A percentile compares a stretch with the other conserved stretches of the same genome.
phyloP scores from a whole-genome alignment of 345 rosid genomes.

The Populus euphratica region DNA sequence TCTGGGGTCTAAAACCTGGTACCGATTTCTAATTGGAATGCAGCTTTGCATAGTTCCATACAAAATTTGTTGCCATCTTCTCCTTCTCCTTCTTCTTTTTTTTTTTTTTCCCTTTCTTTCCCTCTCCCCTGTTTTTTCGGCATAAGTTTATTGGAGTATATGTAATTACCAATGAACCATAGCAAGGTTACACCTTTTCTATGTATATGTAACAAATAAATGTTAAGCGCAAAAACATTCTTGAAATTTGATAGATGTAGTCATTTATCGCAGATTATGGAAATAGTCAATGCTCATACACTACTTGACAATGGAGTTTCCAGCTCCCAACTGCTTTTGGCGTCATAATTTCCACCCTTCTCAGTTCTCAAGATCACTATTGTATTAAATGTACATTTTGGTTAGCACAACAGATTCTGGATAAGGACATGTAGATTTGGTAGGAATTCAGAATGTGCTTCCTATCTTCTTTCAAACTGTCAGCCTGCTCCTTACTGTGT shows the following conservation, averaged over 20 bases:
- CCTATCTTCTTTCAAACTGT: neutral
- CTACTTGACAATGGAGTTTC: neutral
- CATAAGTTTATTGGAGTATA: neutral
- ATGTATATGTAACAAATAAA: neutral
- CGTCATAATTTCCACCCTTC: neutral
- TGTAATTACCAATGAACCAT: neutral
- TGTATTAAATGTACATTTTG: neutral
- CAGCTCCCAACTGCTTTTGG: neutral
- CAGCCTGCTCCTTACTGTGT: neutral
- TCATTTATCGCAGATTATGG: neutral
- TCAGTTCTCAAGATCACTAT: neutral
- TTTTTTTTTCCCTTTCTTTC: neutral
- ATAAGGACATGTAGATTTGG: neutral
- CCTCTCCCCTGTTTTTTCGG: neutral
- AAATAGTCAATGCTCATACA: neutral
- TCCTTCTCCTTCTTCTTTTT: neutral
- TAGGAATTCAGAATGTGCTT: neutral
- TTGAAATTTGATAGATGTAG: neutral
- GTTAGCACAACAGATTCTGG: neutral
- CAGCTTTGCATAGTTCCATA: neutral
- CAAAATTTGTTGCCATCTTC: neutral
- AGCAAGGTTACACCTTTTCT: neutral
- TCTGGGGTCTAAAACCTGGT: constrained; percentile 41
- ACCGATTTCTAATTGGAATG: neutral
- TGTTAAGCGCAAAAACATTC: neutral